Evolutionary conservation across 495 filamentous ascomycete genomes (phyloP), one percentile per base, ranked within the genome.

Genomic region (Penicillium ochrochloron): DNA sequence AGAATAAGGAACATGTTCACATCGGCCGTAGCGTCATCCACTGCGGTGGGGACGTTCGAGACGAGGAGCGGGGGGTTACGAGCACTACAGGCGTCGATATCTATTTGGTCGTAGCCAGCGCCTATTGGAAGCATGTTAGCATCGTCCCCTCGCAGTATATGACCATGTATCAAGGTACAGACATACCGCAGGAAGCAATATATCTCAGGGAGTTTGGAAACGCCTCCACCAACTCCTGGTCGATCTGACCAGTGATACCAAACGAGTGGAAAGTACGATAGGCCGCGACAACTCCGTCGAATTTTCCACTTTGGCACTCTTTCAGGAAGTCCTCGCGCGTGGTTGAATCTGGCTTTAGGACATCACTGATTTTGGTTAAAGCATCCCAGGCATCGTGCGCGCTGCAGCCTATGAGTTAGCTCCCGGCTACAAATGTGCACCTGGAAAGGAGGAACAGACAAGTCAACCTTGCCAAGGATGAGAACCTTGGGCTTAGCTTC

Each of bases 1-100:
- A 96, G 76, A 48, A 95, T 86, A 6, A 96, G 82, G 68, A 92
- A 95, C 69, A 95, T 83, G 68, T 83, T 89, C 21, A 86, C 81
- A 71, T 94, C 92, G 35, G 92, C 92, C 0, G 92, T 94, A 25
- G 92, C 87, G 67, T 93, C 91, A 68, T 94, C 86, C 41, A 93
- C 90, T 19, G 89, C 89, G 0, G 85, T 88, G 56, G 91, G 93
- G n/a, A 88, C 86, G 74, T 97, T 94, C 54, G 89, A 92, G 39
- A 96, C 89, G 21, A 78, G 82, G 61, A 97, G 85, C 5, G 78
- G 75, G 8, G 79, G 73, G 34, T 73, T 77, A 60, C 83, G 84
- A 2, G 81, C 80, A 17, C 84, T 89, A 81, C 91, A 94, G 37
- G 88, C 88, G 60, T 85, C 76, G 34, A 93, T 82, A 71, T 89